Percentiles rank a stretch among this genome's conserved stretches.
phyloP scores from a whole-genome alignment of 2,329 filamentous ascomycete species.

The Xylaria sp. region DNA sequence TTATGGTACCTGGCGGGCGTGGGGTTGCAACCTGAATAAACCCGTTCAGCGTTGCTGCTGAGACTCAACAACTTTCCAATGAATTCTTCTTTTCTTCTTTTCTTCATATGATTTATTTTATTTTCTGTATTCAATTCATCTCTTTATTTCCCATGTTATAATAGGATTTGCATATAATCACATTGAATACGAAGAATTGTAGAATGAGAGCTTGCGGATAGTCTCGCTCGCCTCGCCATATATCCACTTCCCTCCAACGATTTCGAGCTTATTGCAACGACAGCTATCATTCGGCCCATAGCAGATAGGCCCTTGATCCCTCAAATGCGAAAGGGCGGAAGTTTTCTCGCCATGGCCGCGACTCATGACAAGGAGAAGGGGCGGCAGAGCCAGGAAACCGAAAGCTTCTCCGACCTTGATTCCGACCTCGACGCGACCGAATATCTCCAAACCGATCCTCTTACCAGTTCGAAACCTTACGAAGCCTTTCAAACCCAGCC shows the following conservation, averaged over 20 bases:
- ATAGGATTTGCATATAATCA: background rate
- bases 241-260: background rate
- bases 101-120: background rate
- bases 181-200: background rate
- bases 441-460: conserved; percentile 52
- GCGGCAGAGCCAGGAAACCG: conserved; percentile 36
- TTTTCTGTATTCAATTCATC: background rate
- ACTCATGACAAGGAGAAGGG: conserved; percentile 20
- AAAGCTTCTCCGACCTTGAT: conserved; percentile 41
- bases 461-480: conserved; percentile 44
- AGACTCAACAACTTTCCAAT: background rate
- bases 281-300: background rate
- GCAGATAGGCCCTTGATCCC: background rate
- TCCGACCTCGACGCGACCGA: conserved; percentile 56
- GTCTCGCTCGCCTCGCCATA: background rate
- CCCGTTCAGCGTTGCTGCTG: background rate
- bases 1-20: background rate
- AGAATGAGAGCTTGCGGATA: conserved; percentile 2
- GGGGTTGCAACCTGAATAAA: background rate
- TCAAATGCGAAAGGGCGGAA: too few relatives aligned
- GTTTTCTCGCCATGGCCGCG: conserved; percentile 30
- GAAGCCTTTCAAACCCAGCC: conserved; percentile 39
- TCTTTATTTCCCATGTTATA: background rate
- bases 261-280: background rate
- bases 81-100: background rate